These are phyloP conservation scores for Candida yuanshanica DNA, from an alignment of 805 yeast genomes.

Conservation along the genomic window DNA sequence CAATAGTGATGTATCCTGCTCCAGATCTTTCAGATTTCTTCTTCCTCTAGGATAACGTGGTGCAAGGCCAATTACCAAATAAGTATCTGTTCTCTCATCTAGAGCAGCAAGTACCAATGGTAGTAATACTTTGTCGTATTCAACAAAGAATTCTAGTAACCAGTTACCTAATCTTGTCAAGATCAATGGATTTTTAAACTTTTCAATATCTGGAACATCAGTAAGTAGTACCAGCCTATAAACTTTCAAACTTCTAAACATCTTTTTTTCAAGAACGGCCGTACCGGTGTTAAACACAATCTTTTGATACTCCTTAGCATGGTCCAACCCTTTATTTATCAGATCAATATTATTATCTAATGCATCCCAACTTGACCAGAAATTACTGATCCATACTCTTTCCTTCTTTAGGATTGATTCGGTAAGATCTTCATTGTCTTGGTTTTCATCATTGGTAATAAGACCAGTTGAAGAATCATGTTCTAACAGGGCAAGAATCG, in stretches of 20 bases:
- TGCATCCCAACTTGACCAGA: constrained; percentile 67
- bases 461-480: constrained; percentile 36
- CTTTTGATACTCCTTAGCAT: constrained; percentile 80
- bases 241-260: constrained; percentile 71
- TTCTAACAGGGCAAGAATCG: constrained; percentile 80
- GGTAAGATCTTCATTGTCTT: constrained; percentile 25
- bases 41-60: constrained; percentile 64
- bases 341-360: constrained; percentile 44
- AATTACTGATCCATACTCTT: constrained; percentile 68
- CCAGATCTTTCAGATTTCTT: constrained; percentile 26
- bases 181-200: constrained; percentile 83
- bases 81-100: constrained; percentile 67
- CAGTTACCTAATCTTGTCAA: constrained; percentile 81
- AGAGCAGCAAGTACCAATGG: constrained; percentile 86
- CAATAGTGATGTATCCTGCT: constrained; percentile 41
- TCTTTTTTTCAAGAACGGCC: constrained; percentile 78
- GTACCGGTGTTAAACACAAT: constrained; percentile 83
- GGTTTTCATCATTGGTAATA: constrained; percentile 7
- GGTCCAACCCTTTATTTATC: constrained; percentile 64
- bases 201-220: constrained; percentile 77
- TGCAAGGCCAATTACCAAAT: constrained; percentile 83
- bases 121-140: constrained; percentile 55
- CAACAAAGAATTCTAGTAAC: constrained; percentile 87
- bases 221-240: constrained; percentile 83
- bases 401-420: constrained; percentile 38